Percentiles rank a stretch among this genome's conserved stretches.
phyloP scores from a whole-genome alignment of 2,329 filamentous ascomycete species.

The Nectriaceae sp. region DNA sequence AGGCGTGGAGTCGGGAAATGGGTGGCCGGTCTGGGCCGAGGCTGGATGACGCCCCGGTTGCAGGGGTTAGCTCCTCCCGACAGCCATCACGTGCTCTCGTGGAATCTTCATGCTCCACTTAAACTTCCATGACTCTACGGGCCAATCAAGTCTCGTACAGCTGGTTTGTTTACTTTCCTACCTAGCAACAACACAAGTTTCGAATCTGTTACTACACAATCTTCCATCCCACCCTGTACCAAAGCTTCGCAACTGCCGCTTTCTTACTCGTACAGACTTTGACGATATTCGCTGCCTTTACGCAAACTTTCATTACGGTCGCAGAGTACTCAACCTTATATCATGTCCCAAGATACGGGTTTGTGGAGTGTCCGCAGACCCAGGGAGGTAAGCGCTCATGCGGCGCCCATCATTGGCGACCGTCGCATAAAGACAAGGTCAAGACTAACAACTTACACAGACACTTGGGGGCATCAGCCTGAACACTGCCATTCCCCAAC shows the following conservation, averaged over 20 bases:
- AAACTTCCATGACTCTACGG: background rate
- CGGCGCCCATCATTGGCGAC: conserved; percentile 8
- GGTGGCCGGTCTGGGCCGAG: conserved; percentile 35
- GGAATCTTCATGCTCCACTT: conserved; percentile 4
- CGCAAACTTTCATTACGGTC: conserved; percentile 18
- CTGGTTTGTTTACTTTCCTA: conserved; percentile 46
- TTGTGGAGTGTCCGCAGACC: conserved; percentile 91
- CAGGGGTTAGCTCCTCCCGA: background rate
- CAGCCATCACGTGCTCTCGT: conserved; percentile 26
- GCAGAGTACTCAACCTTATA: conserved; percentile 16
- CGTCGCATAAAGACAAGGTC: conserved; percentile 16
- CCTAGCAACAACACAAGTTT: conserved; percentile 38
- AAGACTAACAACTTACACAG: conserved; percentile 47
- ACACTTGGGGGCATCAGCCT: conserved; percentile 83
- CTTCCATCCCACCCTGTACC: conserved; percentile 20
- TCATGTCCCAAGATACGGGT: conserved; percentile 84
- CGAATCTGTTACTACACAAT: conserved; percentile 10
- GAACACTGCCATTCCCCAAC: conserved; percentile 85
- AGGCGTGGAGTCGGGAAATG: conserved; percentile 30
- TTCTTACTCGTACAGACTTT: conserved; percentile 2
- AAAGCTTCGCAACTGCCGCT: conserved; percentile 4
- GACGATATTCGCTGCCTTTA: conserved; percentile 6
- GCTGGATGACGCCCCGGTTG: conserved; percentile 15
- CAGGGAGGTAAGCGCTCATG: conserved; percentile 68
- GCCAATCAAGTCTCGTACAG: conserved; percentile 28